These are phyloP conservation scores for Gilbertella persicaria DNA, from an alignment of 371 early-diverging fungal species.

Conservation along the genomic window DNA sequence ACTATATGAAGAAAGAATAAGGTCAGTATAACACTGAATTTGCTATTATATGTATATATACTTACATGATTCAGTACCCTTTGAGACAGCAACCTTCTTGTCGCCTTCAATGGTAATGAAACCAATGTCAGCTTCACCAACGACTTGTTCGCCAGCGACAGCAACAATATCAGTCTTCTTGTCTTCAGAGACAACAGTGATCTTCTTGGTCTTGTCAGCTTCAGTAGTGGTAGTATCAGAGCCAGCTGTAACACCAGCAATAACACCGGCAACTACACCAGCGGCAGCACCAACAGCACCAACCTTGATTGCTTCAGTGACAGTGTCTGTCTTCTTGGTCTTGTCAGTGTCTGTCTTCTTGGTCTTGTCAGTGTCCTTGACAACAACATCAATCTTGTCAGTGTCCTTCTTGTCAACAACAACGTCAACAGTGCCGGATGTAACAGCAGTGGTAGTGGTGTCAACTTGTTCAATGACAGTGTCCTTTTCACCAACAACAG, in stretches of 20 bases:
- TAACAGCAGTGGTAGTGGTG: constrained; percentile 4
- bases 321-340: not conserved
- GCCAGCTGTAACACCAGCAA: not conserved
- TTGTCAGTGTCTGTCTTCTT: constrained; percentile 1
- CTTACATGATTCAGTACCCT: constrained; percentile 10
- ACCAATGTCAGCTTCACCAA: not conserved
- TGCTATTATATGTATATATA: not conserved
- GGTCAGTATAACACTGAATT: not conserved
- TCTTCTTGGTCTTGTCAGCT: not conserved
- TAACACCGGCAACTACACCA: constrained; percentile 1
- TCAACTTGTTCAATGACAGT: constrained; percentile 9
- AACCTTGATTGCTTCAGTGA: constrained; percentile 1
- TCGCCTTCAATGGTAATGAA: constrained; percentile 48
- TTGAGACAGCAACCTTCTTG: constrained; percentile 51
- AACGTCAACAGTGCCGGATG: not conserved
- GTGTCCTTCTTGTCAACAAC: not conserved
- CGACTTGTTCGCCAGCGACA: not conserved
- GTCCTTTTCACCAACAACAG: constrained; percentile 9
- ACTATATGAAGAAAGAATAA: not conserved
- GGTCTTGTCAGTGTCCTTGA: constrained; percentile 2
- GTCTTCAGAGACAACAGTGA: constrained; percentile 1
- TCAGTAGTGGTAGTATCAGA: constrained; percentile 1
- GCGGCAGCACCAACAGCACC: not conserved
- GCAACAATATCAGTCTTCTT: not conserved
- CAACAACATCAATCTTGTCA: not conserved